A percentile compares a stretch with the other conserved stretches of the same genome.
Evolutionary conservation across 345 rosid genomes (phyloP).

Genomic region (Linum trigynum): DNA sequence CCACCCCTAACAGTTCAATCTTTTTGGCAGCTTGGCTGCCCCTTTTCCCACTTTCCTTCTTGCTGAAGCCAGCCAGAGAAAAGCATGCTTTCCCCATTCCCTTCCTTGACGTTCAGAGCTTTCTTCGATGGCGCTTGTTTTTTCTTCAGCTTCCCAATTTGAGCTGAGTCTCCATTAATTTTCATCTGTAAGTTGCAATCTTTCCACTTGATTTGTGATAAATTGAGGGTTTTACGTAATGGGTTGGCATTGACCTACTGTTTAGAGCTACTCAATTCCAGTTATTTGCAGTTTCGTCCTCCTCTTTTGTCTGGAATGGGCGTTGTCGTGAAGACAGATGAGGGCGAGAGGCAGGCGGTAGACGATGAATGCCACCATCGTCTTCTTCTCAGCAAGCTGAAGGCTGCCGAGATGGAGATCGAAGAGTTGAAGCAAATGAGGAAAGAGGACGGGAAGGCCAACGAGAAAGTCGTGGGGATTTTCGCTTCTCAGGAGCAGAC

Average conservation of each 20-base stretch:
- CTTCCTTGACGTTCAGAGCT: not conserved
- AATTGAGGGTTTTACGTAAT: not conserved
- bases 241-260: conserved; percentile 11
- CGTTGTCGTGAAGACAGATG: conserved; percentile 20
- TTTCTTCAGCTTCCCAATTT: not conserved
- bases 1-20: too few species aligned
- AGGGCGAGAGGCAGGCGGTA: too few species aligned
- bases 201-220: conserved; percentile 1
- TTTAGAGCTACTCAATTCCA: too few species aligned
- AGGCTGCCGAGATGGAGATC: conserved; percentile 48
- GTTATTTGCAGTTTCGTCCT: conserved; percentile 3
- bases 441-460: conserved; percentile 77
- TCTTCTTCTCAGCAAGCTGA: conserved; percentile 38
- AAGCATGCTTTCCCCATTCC: not conserved
- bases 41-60: not conserved
- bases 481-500: conserved; percentile 77
- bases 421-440: conserved; percentile 52
- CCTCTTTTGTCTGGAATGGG: conserved; percentile 31
- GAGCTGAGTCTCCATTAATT: not conserved
- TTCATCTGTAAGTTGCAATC: too few species aligned
- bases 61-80: not conserved
- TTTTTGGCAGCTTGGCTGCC: not conserved
- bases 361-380: conserved; percentile 19
- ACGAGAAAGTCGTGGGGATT: conserved; percentile 84
- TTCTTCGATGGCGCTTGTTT: conserved; percentile 10